phyloP scores from a whole-genome alignment of 2,329 filamentous ascomycete species.

The Conoideocrella luteorostrata region DNA sequence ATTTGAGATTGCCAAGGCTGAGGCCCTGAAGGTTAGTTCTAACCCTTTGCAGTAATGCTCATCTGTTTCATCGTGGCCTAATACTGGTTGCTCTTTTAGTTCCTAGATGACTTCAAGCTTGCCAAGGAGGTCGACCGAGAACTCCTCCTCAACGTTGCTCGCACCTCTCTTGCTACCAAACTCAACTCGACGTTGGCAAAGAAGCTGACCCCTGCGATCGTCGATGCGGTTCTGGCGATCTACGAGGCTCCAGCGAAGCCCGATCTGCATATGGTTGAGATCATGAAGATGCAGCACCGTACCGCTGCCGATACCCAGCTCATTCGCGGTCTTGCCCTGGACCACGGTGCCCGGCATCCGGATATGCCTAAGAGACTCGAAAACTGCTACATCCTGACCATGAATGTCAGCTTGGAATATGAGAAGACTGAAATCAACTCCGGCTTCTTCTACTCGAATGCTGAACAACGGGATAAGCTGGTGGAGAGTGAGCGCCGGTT shows the following conservation, averaged over 20 bases:
- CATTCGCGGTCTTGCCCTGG: conserved; percentile 84
- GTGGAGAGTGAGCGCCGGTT: conserved; percentile 96
- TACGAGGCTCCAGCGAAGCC: conserved; percentile 86
- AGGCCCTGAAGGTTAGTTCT: conserved; percentile 68
- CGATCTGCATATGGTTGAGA: conserved; percentile 98
- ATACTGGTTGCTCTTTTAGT: conserved; percentile 43
- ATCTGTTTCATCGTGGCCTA: neutral
- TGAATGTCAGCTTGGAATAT: conserved; percentile 97
- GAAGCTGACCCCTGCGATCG: conserved; percentile 88
- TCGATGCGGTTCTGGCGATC: conserved; percentile 92
- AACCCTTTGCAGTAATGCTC: neutral
- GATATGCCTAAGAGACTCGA: conserved; percentile 97
- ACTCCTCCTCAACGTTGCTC: conserved; percentile 84
- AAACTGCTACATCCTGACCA: conserved; percentile 88
- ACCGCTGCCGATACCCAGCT: conserved; percentile 93
- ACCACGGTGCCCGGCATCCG: conserved; percentile 92
- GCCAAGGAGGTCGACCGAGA: conserved; percentile 84
- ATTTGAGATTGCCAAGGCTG: conserved; percentile 92
- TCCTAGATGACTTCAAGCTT: conserved; percentile 91
- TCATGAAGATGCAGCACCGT: conserved; percentile 99
- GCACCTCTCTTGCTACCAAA: conserved; percentile 93
- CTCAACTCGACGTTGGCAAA: conserved; percentile 83
- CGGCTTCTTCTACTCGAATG: conserved; percentile 95
- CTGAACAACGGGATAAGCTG: conserved; percentile 94
- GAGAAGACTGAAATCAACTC: conserved; percentile 99